phyloP scores from a whole-genome alignment of 371 early-diverging fungal species.

The Actinomortierella ambigua region DNA sequence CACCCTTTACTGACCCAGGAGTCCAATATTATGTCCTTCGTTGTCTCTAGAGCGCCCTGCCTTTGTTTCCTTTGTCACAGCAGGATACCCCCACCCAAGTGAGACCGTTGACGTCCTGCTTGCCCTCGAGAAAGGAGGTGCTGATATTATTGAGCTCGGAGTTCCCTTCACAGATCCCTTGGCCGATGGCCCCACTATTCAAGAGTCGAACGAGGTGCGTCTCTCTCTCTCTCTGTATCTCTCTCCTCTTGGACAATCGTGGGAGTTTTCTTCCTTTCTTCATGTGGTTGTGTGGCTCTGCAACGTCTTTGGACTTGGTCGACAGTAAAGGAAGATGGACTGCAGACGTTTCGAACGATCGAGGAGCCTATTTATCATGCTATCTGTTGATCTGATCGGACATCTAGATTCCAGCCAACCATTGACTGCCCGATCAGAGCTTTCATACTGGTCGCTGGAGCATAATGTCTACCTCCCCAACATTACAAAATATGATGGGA shows the following conservation, averaged over 20 bases:
- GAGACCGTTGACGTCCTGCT: conserved; percentile 85
- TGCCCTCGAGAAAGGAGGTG: conserved; percentile 89
- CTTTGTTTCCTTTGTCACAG: conserved; percentile 93
- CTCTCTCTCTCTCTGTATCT: neutral
- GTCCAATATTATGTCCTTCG: conserved; percentile 2
- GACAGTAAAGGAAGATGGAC: no score
- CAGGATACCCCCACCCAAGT: conserved; percentile 85
- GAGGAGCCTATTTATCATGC: neutral
- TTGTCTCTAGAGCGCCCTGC: conserved; percentile 72
- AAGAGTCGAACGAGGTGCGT: conserved; percentile 84
- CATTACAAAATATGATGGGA: no score
- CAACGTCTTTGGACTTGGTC: no score
- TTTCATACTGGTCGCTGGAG: neutral
- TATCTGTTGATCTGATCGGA: neutral
- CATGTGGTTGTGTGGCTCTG: no score
- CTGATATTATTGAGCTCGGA: conserved; percentile 96
- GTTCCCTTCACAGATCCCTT: conserved; percentile 98
- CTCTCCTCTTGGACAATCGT: neutral
- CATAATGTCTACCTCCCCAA: neutral
- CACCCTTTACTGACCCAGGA: neutral
- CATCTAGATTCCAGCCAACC: no score
- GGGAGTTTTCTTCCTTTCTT: neutral
- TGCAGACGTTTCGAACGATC: no score
- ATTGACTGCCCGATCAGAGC: no score
- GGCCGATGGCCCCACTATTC: conserved; percentile 97